A percentile compares a stretch with the other conserved stretches of the same genome.
These are phyloP conservation scores for Cystobasidium slooffiae DNA, from an alignment of 1,284 basidiomycete species.

Conservation along the genomic window DNA sequence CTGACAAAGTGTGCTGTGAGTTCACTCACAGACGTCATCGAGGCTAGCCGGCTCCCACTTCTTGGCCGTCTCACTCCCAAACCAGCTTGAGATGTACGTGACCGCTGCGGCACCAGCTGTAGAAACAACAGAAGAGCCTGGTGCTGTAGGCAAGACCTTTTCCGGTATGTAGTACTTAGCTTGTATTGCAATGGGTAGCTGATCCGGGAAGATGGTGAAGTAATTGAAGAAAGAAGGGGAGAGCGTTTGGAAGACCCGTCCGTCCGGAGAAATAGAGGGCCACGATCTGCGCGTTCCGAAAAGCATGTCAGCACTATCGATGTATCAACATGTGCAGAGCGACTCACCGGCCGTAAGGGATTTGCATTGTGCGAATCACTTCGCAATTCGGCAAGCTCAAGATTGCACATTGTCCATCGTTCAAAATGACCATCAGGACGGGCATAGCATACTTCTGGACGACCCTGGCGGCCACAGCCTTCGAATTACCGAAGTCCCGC, in stretches of 20 bases:
- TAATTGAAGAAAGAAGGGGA: constrained; percentile 35
- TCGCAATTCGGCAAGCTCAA: constrained; percentile 36
- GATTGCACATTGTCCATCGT: constrained; percentile 32
- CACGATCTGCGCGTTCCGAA: not conserved
- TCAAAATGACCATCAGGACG: constrained; percentile 18
- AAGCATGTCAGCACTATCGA: not conserved
- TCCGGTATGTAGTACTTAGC: constrained; percentile 19
- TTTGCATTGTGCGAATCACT: constrained; percentile 22
- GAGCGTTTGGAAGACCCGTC: constrained; percentile 31
- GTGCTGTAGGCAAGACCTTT: constrained; percentile 18
- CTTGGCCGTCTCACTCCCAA: constrained; percentile 25
- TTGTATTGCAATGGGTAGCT: not conserved
- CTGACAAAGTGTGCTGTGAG: not conserved
- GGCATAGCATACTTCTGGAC: constrained; percentile 34
- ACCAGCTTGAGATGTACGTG: constrained; percentile 38
- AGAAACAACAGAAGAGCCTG: constrained; percentile 12
- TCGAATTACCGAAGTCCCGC: constrained; percentile 23
- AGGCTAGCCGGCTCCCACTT: constrained; percentile 5
- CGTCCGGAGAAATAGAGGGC: constrained; percentile 28
- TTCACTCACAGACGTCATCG: constrained; percentile 31
- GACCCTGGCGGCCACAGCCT: constrained; percentile 18
- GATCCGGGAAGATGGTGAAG: constrained; percentile 30
- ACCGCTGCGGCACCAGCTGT: constrained; percentile 27
- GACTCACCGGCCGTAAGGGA: constrained; percentile 32
- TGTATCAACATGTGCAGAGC: not conserved